Conservation (phyloP, 768 basidiomycete species). For the Rossbeevera mucosa region DNA sequence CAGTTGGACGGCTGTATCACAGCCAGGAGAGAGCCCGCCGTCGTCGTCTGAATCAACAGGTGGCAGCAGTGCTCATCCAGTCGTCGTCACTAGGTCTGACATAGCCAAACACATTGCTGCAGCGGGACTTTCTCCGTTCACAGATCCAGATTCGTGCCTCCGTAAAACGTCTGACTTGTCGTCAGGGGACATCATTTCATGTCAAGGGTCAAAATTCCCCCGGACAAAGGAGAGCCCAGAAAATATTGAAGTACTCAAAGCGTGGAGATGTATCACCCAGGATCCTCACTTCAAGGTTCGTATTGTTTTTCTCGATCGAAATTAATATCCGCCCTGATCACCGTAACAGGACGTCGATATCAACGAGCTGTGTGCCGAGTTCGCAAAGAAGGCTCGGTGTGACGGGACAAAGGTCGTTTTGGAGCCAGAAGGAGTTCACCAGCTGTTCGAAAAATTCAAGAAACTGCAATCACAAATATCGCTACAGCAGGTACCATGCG, state of each 20-base stretch:
- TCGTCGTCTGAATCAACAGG: constrained; percentile 35
- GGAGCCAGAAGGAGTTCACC: constrained; percentile 44
- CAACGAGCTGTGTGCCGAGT: constrained; percentile 73
- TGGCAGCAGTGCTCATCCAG: constrained; percentile 28
- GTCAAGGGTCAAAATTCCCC: constrained; percentile 65
- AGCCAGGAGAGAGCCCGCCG: constrained; percentile 29
- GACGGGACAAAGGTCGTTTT: constrained; percentile 82
- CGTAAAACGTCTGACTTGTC: constrained; percentile 43
- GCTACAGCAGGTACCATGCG: constrained; percentile 5
- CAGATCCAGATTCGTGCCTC: constrained; percentile 22
- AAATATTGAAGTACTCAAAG: constrained; percentile 73
- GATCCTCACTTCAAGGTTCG: constrained; percentile 74
- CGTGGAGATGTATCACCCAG: constrained; percentile 73
- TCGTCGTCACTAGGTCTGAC: constrained; percentile 42
- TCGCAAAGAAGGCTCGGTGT: constrained; percentile 76
- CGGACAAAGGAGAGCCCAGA: constrained; percentile 63
- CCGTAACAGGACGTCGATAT: constrained; percentile 65
- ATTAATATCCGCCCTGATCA: background rate
- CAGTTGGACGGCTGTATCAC: constrained; percentile 24
- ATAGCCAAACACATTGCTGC: constrained; percentile 45
- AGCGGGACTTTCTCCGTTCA: constrained; percentile 61
- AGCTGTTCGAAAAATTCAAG: constrained; percentile 41
- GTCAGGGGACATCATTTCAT: constrained; percentile 54
- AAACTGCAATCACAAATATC: constrained; percentile 17
- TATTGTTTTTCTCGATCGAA: constrained; percentile 5